Evolutionary conservation across 805 yeast genomes (phyloP).

Genomic region (Saccharomycopsis javanensis): DNA sequence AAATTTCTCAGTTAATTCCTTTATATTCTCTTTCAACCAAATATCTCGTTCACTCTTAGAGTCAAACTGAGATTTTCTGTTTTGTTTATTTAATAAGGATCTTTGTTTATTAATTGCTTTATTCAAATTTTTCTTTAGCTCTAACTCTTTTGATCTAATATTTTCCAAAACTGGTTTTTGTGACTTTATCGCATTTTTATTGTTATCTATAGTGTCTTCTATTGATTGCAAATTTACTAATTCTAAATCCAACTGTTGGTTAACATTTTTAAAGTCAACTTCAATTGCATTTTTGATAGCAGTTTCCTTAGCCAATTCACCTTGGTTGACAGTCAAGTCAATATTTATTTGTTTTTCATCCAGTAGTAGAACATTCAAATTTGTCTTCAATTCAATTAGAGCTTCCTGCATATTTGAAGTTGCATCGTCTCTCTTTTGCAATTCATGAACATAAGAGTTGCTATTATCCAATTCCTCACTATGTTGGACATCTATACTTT

Average conservation of each 20-base stretch:
- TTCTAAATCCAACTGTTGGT: conserved; percentile 25
- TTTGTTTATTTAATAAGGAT: conserved; percentile 58
- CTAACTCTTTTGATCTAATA: conserved; percentile 33
- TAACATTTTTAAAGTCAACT: conserved; percentile 22
- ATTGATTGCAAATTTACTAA: conserved; percentile 21
- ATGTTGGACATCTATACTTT: conserved; percentile 49
- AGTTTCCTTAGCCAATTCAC: conserved; percentile 39
- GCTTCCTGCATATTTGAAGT: conserved; percentile 37
- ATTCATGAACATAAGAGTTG: conserved; percentile 41
- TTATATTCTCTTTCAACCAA: conserved; percentile 54
- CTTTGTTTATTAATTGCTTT: conserved; percentile 45
- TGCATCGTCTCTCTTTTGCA: conserved; percentile 51
- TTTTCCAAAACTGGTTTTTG: conserved; percentile 24
- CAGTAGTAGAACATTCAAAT: conserved; percentile 41
- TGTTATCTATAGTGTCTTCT: conserved; percentile 26
- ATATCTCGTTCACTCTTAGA: conserved; percentile 49
- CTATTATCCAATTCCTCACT: conserved; percentile 42
- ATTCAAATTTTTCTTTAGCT: conserved; percentile 31
- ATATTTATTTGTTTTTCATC: conserved; percentile 47
- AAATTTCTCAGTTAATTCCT: conserved; percentile 26
- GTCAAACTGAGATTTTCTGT: conserved; percentile 51
- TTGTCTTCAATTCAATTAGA: conserved; percentile 38
- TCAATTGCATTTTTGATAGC: conserved; percentile 37
- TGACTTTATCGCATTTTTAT: conserved; percentile 26
- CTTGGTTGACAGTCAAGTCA: conserved; percentile 41